Conservation (phyloP, 1,284 basidiomycete species). For the Melampsora abietis-canadensis region DNA sequence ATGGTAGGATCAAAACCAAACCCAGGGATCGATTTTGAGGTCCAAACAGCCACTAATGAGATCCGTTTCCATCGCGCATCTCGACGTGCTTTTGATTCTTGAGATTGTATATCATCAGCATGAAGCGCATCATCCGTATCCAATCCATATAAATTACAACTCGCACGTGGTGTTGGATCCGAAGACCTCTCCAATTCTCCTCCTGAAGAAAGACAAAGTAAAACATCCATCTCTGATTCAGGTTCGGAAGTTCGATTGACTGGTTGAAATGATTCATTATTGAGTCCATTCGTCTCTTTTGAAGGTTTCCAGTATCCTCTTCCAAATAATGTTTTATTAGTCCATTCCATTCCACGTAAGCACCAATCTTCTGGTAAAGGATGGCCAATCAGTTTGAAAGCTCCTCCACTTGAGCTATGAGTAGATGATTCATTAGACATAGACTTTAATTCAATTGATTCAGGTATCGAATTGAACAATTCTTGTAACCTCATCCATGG, state of each 20-base stretch:
- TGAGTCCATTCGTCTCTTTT: background rate
- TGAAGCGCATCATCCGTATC: constrained; percentile 16
- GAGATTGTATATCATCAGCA: background rate
- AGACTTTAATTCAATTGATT: constrained; percentile 58
- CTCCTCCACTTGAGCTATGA: constrained; percentile 63
- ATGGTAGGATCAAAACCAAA: constrained; percentile 61
- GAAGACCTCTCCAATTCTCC: constrained; percentile 1
- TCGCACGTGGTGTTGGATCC: background rate
- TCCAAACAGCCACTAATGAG: constrained; percentile 66
- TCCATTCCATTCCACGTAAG: constrained; percentile 91
- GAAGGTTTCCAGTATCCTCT: constrained; percentile 74
- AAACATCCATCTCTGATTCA: constrained; percentile 35
- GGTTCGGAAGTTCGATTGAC: constrained; percentile 1
- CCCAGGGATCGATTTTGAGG: constrained; percentile 71
- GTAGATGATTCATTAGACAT: constrained; percentile 51
- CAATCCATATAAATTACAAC: background rate
- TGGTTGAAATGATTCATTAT: background rate
- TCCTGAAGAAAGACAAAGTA: constrained; percentile 14
- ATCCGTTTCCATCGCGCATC: constrained; percentile 68
- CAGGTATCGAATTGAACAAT: constrained; percentile 31
- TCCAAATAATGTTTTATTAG: constrained; percentile 78
- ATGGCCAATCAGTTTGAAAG: constrained; percentile 57
- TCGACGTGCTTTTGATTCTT: background rate
- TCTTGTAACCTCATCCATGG: constrained; percentile 72
- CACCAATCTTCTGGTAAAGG: constrained; percentile 94